A percentile compares a stretch with the other conserved stretches of the same genome.
Conservation (phyloP, 805 yeast species). For the Wickerhamomyces ciferrii region DNA sequence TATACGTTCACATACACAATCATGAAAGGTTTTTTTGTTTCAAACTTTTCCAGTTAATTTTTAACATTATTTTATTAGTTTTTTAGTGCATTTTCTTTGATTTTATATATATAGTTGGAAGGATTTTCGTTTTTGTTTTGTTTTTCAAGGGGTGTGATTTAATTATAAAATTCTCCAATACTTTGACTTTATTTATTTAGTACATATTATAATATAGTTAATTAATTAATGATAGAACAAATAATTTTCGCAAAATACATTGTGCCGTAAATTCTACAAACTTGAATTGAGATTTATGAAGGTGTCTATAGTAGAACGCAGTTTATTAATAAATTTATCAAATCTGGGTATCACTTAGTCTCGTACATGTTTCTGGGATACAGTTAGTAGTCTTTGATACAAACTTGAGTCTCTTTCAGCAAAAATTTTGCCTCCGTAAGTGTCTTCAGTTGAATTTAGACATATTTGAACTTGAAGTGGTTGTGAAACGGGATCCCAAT, state of each 20-base stretch:
- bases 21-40: not conserved
- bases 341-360: not conserved
- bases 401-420: slow-evolving; percentile 18
- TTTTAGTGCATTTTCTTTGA: not conserved
- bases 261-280: no score
- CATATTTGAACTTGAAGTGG: slow-evolving; percentile 25
- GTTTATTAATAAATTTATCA: no score
- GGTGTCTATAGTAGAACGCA: no score
- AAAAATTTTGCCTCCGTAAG: slow-evolving; percentile 21
- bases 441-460: slow-evolving; percentile 21
- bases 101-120: not conserved
- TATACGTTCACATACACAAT: not conserved
- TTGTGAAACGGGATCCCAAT: slow-evolving; percentile 43
- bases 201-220: no score
- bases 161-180: not conserved
- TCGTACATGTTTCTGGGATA: not conserved
- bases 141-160: not conserved
- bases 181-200: slow-evolving; percentile 1
- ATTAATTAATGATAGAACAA: not conserved
- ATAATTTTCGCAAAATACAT: not conserved
- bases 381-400: slow-evolving; percentile 4
- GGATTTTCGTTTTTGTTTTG: not conserved
- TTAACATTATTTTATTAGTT: not conserved
- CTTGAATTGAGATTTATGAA: no score
- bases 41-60: no score